Evolutionary conservation across 257 asterid species (phyloP), one percentile per base, ranked within the genome.

Genomic region (Anisodus tanguticus): DNA sequence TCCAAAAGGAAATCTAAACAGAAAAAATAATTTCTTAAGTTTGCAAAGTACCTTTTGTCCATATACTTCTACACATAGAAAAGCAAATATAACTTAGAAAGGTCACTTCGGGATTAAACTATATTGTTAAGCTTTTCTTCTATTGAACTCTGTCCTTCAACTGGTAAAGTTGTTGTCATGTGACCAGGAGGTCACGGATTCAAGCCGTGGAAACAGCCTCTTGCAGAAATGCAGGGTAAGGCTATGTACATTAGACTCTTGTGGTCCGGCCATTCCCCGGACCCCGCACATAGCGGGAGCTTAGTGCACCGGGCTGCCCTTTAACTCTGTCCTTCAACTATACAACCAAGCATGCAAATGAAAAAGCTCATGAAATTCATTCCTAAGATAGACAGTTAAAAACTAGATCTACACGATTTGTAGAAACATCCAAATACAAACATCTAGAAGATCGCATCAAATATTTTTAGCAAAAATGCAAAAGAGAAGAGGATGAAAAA

Each of bases 401-500:
- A 71, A 71, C n/a, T 71, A 45, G 58, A 71, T 19, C 11, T 47
- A 47, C 60, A 47, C 6, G n/a, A 72, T 47, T 72, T 3, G 4
- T 72, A 10, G 43, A 19, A 72, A 72, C 43, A 72, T 72, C 6
- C 43, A 72, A 10, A 47, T n/a, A 6, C 60, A 45, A 72, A 47
- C 41, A 19, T 72, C 41, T 76, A 47, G 0, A 59, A 72, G 11
- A 72, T 22, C 4, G 0, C 11, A 54, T 5, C 63, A 76, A 76
- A 49, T 51, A 49, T 3, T 76, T 0, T 76, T 51, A 49, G 0
- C 45, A 51, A 22, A 12, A 76, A 76, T 5, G 10, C 1, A 26
- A 53, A 54, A 67, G 79, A 63, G 13, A 64, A 22, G 57, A 82
- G 15, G 78, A 82, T 66, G 54, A 26, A 9, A 51, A 43, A 45